These are phyloP conservation scores for Populus hybrid DNA, from an alignment of 441 rosid genomes.

Conservation along the genomic window DNA sequence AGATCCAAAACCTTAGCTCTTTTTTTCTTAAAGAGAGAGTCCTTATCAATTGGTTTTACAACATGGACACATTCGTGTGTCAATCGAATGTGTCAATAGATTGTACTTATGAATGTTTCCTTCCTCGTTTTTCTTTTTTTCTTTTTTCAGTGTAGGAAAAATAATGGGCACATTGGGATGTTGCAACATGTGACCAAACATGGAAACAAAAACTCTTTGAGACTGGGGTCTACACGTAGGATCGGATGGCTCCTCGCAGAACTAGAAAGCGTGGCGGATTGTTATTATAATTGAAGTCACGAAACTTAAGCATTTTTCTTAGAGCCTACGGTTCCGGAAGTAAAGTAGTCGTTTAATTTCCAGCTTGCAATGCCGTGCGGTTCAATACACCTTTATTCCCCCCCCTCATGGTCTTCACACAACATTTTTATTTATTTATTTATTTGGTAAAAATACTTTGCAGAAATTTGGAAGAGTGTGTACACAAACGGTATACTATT, in stretches of 20 bases:
- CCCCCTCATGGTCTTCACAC: not conserved
- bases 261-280: not conserved
- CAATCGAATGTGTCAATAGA: no score
- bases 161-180: not conserved
- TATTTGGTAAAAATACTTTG: not conserved
- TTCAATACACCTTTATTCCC: not conserved
- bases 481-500: not conserved
- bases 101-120: no score
- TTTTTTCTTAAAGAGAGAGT: no score
- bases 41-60: no score
- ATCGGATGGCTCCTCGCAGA: not conserved
- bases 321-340: not conserved
- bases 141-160: not conserved
- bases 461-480: not conserved
- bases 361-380: constrained; percentile 14
- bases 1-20: no score
- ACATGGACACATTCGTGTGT: no score
- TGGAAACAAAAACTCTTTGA: not conserved
- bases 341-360: constrained; percentile 3
- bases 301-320: not conserved
- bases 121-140: no score
- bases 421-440: not conserved
- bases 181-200: not conserved
- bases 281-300: not conserved
- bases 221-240: not conserved